Evolutionary conservation across 192 early-diverging fungal genomes (phyloP).

Genomic region (Coemansia sp.): DNA sequence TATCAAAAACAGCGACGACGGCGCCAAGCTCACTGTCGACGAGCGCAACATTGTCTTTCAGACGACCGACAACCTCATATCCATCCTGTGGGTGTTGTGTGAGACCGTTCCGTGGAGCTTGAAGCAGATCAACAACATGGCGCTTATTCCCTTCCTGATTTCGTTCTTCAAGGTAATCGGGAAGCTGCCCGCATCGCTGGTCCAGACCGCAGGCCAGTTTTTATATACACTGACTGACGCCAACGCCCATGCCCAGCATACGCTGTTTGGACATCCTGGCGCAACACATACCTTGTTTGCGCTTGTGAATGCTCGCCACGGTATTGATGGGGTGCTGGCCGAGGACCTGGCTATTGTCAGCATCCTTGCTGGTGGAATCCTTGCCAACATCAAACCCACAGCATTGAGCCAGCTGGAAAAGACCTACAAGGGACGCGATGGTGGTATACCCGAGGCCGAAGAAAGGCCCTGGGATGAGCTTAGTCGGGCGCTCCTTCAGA

Average conservation of each 20-base stretch:
- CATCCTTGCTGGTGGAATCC: constrained; percentile 65
- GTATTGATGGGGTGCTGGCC: background rate
- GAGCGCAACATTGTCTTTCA: constrained; percentile 51
- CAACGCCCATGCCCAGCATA: constrained; percentile 58
- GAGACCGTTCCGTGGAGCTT: constrained; percentile 71
- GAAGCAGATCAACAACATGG: constrained; percentile 63
- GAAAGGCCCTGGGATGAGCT: constrained; percentile 54
- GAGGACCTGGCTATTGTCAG: constrained; percentile 66
- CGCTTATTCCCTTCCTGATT: constrained; percentile 63
- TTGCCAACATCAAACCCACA: constrained; percentile 49
- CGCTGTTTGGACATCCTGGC: constrained; percentile 59
- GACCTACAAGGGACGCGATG: constrained; percentile 9
- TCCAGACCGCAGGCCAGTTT: constrained; percentile 64
- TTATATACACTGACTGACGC: constrained; percentile 82
- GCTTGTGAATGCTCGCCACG: constrained; percentile 40
- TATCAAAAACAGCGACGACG: constrained; percentile 31
- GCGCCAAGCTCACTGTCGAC: constrained; percentile 32
- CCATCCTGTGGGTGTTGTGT: constrained; percentile 52
- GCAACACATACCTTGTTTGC: constrained; percentile 56
- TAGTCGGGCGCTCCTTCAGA: constrained; percentile 31
- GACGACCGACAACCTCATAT: constrained; percentile 49
- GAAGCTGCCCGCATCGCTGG: constrained; percentile 36
- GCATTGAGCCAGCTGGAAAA: constrained; percentile 26
- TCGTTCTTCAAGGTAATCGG: constrained; percentile 61
- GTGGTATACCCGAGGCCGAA: constrained; percentile 47